phyloP scores from a whole-genome alignment of 1,284 basidiomycete species.

The Sporisorium reilianum region DNA sequence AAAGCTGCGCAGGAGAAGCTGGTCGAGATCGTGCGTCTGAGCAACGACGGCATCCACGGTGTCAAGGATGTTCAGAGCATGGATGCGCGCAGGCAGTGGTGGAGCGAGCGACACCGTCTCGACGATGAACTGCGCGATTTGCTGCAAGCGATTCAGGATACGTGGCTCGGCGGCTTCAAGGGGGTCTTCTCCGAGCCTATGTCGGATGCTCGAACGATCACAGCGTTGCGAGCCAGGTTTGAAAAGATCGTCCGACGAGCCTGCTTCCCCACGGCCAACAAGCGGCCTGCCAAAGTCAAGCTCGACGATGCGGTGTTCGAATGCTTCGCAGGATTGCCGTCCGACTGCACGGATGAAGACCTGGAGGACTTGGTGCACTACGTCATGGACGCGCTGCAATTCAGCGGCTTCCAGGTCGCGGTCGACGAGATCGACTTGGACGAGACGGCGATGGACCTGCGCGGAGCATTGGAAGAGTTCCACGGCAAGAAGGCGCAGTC shows the following conservation, averaged over 20 bases:
- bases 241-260: constrained; percentile 67
- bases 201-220: constrained; percentile 26
- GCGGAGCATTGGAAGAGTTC: constrained; percentile 59
- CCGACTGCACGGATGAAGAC: constrained; percentile 85
- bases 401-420: constrained; percentile 88
- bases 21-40: constrained; percentile 80
- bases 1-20: constrained; percentile 81
- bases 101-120: constrained; percentile 81
- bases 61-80: constrained; percentile 80
- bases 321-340: constrained; percentile 85
- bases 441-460: constrained; percentile 74
- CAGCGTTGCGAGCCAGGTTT: constrained; percentile 40
- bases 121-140: constrained; percentile 82
- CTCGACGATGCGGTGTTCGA: constrained; percentile 81
- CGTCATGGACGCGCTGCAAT: constrained; percentile 91
- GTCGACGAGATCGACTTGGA: constrained; percentile 93
- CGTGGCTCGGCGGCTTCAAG: constrained; percentile 97
- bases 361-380: constrained; percentile 95
- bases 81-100: constrained; percentile 80
- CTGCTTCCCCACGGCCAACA: constrained; percentile 72
- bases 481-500: constrained; percentile 39
- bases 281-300: constrained; percentile 71
- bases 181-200: constrained; percentile 50
- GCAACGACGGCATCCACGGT: constrained; percentile 80
- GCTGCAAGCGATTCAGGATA: constrained; percentile 87